These are phyloP conservation scores for Mortierella sp. DNA, from an alignment of 371 early-diverging fungal genomes.

Conservation along the genomic window DNA sequence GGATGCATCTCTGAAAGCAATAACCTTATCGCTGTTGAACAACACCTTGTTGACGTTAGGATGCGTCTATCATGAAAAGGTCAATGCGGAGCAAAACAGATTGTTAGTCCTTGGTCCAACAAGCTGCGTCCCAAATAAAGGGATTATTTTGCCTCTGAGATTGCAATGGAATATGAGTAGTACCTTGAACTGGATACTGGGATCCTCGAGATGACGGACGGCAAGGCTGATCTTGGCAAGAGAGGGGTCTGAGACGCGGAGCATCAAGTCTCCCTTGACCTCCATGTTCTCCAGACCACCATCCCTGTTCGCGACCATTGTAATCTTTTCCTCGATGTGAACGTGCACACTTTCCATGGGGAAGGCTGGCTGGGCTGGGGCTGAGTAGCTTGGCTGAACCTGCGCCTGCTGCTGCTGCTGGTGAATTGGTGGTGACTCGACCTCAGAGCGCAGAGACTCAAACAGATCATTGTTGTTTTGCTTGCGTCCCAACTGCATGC, in stretches of 20 bases:
- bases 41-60: slow-evolving; percentile 94
- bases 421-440: slow-evolving; percentile 61
- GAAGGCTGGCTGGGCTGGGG: slow-evolving; percentile 26
- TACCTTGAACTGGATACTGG: slow-evolving; percentile 85
- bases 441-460: slow-evolving; percentile 87
- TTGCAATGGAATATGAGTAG: background rate
- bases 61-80: slow-evolving; percentile 77
- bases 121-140: background rate
- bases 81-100: background rate
- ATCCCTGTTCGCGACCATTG: slow-evolving; percentile 85
- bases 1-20: slow-evolving; percentile 85
- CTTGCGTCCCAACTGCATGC: slow-evolving; percentile 96
- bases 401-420: slow-evolving; percentile 37
- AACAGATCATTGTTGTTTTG: slow-evolving; percentile 81
- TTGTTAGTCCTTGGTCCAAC: background rate
- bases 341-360: slow-evolving; percentile 82
- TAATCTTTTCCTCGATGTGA: slow-evolving; percentile 88
- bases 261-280: slow-evolving; percentile 90
- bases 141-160: background rate
- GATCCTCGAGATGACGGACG: slow-evolving; percentile 68
- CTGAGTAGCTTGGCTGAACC: slow-evolving; percentile 43
- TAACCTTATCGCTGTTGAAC: slow-evolving; percentile 78
- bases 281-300: slow-evolving; percentile 94
- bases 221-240: slow-evolving; percentile 71
- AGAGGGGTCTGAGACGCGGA: slow-evolving; percentile 80